Percentiles rank a stretch among this genome's conserved stretches.
Conservation (phyloP, 495 filamentous ascomycete genomes). For the Talaromyces nanjingensis region DNA sequence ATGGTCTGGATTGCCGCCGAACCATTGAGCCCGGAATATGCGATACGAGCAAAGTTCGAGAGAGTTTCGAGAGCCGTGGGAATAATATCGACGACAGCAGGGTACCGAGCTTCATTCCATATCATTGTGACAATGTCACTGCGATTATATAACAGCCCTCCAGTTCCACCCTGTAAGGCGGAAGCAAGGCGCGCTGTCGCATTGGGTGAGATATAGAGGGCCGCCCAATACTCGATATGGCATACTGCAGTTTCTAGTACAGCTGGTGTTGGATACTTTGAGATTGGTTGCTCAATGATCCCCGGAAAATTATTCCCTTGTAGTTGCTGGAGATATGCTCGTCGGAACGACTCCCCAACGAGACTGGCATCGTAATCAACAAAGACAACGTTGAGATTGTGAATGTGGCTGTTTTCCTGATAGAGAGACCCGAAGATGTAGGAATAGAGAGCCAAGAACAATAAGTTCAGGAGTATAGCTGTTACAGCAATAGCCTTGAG, state of each 20-base stretch:
- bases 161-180: constrained; percentile 25
- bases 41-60: constrained; percentile 25
- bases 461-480: neutral
- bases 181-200: constrained; percentile 29
- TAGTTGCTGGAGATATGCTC: constrained; percentile 31
- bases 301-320: constrained; percentile 31
- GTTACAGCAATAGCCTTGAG: neutral
- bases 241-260: constrained; percentile 31
- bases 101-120: constrained; percentile 47
- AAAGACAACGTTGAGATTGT: constrained; percentile 37
- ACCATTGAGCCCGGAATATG: constrained; percentile 26
- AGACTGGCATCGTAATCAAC: constrained; percentile 43
- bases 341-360: constrained; percentile 33
- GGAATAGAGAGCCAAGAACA: constrained; percentile 39
- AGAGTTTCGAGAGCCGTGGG: constrained; percentile 21
- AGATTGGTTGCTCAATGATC: constrained; percentile 23
- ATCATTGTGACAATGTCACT: constrained; percentile 33
- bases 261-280: constrained; percentile 18
- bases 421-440: constrained; percentile 43
- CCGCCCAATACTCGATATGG: constrained; percentile 40
- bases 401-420: constrained; percentile 27
- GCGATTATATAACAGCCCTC: constrained; percentile 24
- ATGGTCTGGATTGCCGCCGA: constrained; percentile 20
- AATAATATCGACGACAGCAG: constrained; percentile 33
- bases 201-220: constrained; percentile 28